Percentiles rank a stretch among this genome's conserved stretches.
Evolutionary conservation across 768 basidiomycete genomes (phyloP).

Genomic region (Paxillus rubicundulus): DNA sequence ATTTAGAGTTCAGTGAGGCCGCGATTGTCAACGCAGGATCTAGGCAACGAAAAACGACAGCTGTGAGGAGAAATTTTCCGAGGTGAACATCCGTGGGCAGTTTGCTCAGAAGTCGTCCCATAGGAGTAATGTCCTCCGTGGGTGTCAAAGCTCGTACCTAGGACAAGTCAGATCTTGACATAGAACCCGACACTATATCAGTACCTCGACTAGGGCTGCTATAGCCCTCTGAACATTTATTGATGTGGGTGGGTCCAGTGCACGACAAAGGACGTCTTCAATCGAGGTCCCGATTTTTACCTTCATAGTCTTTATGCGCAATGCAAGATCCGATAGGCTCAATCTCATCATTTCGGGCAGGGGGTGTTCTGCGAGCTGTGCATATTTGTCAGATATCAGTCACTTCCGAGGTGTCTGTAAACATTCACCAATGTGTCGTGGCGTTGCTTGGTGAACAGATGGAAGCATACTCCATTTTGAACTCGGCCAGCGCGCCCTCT

Average conservation of each 20-base stretch:
- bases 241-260: conserved; percentile 83
- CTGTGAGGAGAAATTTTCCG: conserved; percentile 86
- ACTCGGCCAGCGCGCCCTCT: conserved; percentile 93
- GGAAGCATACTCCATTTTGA: conserved; percentile 86
- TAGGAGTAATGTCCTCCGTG: conserved; percentile 88
- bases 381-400: neutral
- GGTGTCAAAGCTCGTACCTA: conserved; percentile 84
- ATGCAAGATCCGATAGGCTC: conserved; percentile 86
- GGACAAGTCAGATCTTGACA: neutral
- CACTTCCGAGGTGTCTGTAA: neutral
- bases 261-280: conserved; percentile 84
- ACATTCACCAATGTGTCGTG: conserved; percentile 71
- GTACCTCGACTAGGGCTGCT: conserved; percentile 84
- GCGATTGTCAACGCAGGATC: conserved; percentile 98
- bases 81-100: conserved; percentile 95
- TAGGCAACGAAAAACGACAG: conserved; percentile 82
- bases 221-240: conserved; percentile 91
- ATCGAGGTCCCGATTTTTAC: conserved; percentile 81
- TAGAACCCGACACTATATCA: neutral
- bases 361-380: conserved; percentile 83
- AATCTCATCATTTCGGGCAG: conserved; percentile 94
- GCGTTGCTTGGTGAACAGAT: conserved; percentile 86
- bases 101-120: conserved; percentile 87
- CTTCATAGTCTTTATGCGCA: conserved; percentile 93
- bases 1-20: conserved; percentile 88